Evolutionary conservation across 805 yeast species (phyloP), one percentile per base, ranked within the genome.

Genomic region (Cyberlindnera petersonii): DNA sequence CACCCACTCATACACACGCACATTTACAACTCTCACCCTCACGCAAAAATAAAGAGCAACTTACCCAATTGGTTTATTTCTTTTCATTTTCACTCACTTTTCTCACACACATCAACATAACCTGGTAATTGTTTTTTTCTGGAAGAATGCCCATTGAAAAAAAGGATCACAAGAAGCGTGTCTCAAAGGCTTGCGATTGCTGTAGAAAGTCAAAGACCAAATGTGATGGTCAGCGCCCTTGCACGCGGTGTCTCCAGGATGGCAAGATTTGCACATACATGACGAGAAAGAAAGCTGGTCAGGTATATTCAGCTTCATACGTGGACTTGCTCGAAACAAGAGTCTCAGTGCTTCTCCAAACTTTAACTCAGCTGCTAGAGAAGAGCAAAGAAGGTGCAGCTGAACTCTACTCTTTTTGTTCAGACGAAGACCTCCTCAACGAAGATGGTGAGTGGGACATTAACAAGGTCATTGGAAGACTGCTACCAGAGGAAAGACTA

Each of bases 191-290:
- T 5, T 70, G 75, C 40, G 74, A 70, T 47, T 60, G 66, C 42
- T 70, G 75, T 52, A 65, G 73, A 34, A 63, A 66, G 47, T 62
- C 65, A 38, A 66, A 66, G 44, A 64, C 69, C 13, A 65, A 68
- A 47, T 70, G 75, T 44, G 74, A 70, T 39, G 75, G 75, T 11
- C 59, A 58, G 39, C 64, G 66, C 42, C 74, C 74, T 3, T 70
- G 82, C 46, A 61, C 68, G 22, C 60, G 75, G 29, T 75, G 82
- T 49, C 56, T 71, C 11, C 65, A 66, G 35, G 79, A 75, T 46
- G 75, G 75, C 49, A 76, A 74, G 54, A 65, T 75, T 22, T 75
- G 82, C 53, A 75, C 75, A 0, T 75, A 74, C 47, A 69, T 77
- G 24, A 75, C 72, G 35, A 73, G 72, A 65, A 69, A 65, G 58